Evolutionary conservation across 108 stramenopile genomes (phyloP).

Genomic region (Phaeodactylum tricornutum): DNA sequence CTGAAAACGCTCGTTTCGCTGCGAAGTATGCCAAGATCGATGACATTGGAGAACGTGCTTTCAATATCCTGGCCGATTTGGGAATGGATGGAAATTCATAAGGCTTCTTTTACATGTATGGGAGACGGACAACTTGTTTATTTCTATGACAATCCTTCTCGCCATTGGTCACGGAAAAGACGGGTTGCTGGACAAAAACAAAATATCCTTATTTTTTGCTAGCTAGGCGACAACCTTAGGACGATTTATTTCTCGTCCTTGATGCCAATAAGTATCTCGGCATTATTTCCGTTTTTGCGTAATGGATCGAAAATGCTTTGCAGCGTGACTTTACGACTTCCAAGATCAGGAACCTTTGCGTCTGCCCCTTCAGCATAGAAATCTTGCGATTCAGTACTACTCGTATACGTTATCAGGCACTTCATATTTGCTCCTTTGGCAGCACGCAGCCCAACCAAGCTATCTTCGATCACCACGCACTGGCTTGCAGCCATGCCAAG

Average conservation of each 20-base stretch:
- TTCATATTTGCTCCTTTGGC: slow-evolving; percentile 85
- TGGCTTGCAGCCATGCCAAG: slow-evolving; percentile 38
- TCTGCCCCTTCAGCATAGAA: slow-evolving; percentile 74
- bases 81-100: background rate
- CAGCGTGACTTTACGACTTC: slow-evolving; percentile 48
- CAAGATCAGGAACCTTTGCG: slow-evolving; percentile 76
- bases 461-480: slow-evolving; percentile 88
- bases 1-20: background rate
- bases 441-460: slow-evolving; percentile 73
- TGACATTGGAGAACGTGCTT: slow-evolving; percentile 33
- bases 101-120: background rate
- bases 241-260: slow-evolving; percentile 23
- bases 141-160: background rate
- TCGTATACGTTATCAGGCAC: slow-evolving; percentile 80
- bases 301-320: slow-evolving; percentile 67
- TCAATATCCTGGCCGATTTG: slow-evolving; percentile 37
- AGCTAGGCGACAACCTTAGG: background rate
- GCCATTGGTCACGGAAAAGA: background rate
- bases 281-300: slow-evolving; percentile 31
- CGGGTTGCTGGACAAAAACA: background rate
- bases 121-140: background rate
- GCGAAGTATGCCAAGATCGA: slow-evolving; percentile 29
- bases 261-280: slow-evolving; percentile 52
- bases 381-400: slow-evolving; percentile 61
- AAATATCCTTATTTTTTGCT: background rate